These are phyloP conservation scores for Rhynchospora pubera DNA, from an alignment of 176 grass and related monocot species.

Conservation along the genomic window DNA sequence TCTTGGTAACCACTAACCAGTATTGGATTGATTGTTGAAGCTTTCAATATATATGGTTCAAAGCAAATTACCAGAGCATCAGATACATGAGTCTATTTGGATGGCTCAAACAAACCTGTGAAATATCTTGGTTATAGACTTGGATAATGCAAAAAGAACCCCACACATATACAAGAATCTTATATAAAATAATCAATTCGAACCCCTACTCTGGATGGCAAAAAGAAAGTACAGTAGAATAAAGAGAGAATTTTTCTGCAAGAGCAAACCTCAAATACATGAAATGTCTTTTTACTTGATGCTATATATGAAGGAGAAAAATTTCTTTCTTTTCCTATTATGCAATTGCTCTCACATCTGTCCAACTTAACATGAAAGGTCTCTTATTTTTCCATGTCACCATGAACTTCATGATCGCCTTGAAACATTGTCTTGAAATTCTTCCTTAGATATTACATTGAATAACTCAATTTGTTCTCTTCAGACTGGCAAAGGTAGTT, in stretches of 20 bases:
- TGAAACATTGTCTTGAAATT: background rate
- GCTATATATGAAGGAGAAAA: background rate
- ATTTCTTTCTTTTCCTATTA: background rate
- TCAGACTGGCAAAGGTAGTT: constrained; percentile 20
- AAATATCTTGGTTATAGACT: background rate
- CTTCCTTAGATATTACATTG: background rate
- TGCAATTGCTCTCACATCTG: background rate
- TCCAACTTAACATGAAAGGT: background rate
- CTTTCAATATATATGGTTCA: background rate
- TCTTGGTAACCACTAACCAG: background rate
- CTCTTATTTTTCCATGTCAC: background rate
- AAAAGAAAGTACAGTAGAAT: background rate
- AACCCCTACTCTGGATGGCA: background rate
- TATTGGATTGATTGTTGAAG: background rate
- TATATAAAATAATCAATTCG: background rate
- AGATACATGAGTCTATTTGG: background rate
- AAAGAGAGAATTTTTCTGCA: background rate
- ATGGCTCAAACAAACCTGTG: background rate
- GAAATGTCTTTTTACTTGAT: background rate
- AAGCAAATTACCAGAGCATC: background rate
- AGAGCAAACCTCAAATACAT: background rate
- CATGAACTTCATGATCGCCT: background rate
- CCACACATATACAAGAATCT: background rate
- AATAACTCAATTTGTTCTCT: background rate
- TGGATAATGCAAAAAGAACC: background rate